These are phyloP conservation scores for Globisporangium okanoganense DNA, from an alignment of 352 stramenopile species.

Conservation along the genomic window DNA sequence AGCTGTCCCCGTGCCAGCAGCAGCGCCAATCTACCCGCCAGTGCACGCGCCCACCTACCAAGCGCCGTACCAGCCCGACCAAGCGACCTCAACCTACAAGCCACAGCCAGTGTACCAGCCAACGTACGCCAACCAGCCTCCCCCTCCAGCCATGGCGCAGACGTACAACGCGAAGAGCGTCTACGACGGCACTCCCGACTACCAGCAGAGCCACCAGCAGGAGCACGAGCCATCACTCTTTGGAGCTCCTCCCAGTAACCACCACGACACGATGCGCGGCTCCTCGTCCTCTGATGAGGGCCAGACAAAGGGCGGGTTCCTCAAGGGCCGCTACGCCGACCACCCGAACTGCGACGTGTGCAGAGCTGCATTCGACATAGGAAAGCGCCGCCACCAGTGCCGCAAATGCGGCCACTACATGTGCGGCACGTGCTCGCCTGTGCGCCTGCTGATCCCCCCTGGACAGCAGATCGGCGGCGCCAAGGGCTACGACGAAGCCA, in stretches of 20 bases:
- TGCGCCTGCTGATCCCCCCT: too few species aligned
- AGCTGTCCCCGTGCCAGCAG: background rate
- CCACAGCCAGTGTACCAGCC: background rate
- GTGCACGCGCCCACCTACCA: background rate
- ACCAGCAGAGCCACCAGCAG: too few species aligned
- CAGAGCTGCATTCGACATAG: too few species aligned
- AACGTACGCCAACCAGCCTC: too few species aligned
- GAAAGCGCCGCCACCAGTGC: too few species aligned
- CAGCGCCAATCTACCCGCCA: background rate
- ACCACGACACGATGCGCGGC: background rate
- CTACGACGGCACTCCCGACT: background rate
- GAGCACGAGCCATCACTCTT: conserved; percentile 1
- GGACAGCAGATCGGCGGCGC: too few species aligned
- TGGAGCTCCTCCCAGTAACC: background rate
- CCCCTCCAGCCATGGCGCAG: background rate
- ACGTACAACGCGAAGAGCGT: background rate
- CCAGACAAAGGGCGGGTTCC: conserved; percentile 12
- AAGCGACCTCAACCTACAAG: too few species aligned
- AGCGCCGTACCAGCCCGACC: background rate
- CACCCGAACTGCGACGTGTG: too few species aligned
- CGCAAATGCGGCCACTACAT: too few species aligned
- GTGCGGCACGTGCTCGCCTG: too few species aligned
- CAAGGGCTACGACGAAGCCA: too few species aligned
- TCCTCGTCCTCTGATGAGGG: conserved; percentile 13
- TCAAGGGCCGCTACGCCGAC: conserved; percentile 35